phyloP scores from a whole-genome alignment of 2,329 filamentous ascomycete genomes.

The Alternaria viburni region DNA sequence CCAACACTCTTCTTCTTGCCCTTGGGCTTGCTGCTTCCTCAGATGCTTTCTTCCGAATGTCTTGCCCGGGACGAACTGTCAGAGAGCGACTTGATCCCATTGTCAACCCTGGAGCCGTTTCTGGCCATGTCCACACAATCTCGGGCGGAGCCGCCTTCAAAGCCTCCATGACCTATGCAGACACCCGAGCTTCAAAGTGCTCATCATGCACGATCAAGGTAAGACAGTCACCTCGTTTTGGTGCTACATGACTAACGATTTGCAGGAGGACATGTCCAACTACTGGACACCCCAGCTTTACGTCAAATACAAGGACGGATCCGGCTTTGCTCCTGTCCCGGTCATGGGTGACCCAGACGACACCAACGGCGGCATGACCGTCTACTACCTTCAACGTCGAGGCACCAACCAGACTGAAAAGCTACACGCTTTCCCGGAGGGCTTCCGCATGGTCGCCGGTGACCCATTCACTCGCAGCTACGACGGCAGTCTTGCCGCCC shows the following conservation, averaged over 20 bases:
- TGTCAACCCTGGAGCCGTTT: slow-evolving; percentile 64
- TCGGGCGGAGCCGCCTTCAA: slow-evolving; percentile 74
- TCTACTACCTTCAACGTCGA: slow-evolving; percentile 71
- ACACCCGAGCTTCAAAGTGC: slow-evolving; percentile 67
- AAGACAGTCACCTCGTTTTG: neutral
- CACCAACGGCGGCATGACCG: slow-evolving; percentile 67
- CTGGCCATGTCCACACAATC: slow-evolving; percentile 72
- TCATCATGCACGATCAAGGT: slow-evolving; percentile 71
- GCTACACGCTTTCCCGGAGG: slow-evolving; percentile 72
- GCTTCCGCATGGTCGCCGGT: slow-evolving; percentile 74
- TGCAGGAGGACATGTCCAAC: slow-evolving; percentile 57
- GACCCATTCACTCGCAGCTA: slow-evolving; percentile 65
- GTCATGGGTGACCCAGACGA: slow-evolving; percentile 57
- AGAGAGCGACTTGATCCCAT: slow-evolving; percentile 70
- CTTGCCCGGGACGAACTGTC: slow-evolving; percentile 35
- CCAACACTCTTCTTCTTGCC: slow-evolving; percentile 18
- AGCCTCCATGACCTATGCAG: slow-evolving; percentile 65
- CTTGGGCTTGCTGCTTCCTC: slow-evolving; percentile 17
- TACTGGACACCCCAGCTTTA: slow-evolving; percentile 80
- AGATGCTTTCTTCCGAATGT: slow-evolving; percentile 38
- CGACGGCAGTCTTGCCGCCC: slow-evolving; percentile 50
- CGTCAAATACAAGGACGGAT: slow-evolving; percentile 57
- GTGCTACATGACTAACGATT: neutral
- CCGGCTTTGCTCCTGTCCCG: slow-evolving; percentile 65
- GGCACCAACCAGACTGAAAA: slow-evolving; percentile 63